phyloP scores from a whole-genome alignment of 1,284 basidiomycete genomes.

The Puccinia brachypodii region DNA sequence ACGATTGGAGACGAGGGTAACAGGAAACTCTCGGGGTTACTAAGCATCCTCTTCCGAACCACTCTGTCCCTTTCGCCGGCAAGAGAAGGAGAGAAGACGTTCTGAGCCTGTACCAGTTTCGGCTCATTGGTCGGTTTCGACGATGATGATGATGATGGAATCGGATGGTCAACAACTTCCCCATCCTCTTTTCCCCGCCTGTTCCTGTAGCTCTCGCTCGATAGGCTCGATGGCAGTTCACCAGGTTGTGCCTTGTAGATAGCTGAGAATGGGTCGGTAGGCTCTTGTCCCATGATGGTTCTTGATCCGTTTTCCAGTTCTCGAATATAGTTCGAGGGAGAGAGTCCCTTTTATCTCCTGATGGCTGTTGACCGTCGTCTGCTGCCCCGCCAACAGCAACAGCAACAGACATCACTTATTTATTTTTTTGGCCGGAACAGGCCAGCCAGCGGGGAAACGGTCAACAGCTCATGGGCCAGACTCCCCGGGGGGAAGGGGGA shows the following conservation, averaged over 20 bases:
- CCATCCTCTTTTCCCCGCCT: not conserved
- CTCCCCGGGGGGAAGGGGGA: no score
- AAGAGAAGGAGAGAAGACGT: slow-evolving; percentile 12
- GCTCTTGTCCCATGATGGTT: no score
- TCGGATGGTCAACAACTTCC: not conserved
- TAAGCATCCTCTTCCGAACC: slow-evolving; percentile 13
- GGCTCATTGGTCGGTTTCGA: not conserved
- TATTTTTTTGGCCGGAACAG: no score
- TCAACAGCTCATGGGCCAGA: no score
- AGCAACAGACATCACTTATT: no score
- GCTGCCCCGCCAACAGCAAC: no score
- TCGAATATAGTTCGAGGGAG: no score
- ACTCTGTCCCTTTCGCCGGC: slow-evolving; percentile 21
- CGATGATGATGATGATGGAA: not conserved
- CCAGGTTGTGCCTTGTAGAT: slow-evolving; percentile 21
- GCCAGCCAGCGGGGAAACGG: no score
- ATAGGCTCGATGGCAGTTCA: not conserved
- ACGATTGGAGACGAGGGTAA: not conserved
- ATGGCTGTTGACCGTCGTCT: no score
- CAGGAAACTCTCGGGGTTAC: slow-evolving; percentile 1
- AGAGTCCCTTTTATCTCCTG: no score
- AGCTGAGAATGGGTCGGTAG: slow-evolving; percentile 22
- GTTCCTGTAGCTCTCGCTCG: not conserved
- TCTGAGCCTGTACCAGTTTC: not conserved
- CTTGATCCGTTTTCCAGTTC: no score